These are phyloP conservation scores for Begonia fuchsioides DNA, from an alignment of 306 rosid genomes.

Conservation along the genomic window DNA sequence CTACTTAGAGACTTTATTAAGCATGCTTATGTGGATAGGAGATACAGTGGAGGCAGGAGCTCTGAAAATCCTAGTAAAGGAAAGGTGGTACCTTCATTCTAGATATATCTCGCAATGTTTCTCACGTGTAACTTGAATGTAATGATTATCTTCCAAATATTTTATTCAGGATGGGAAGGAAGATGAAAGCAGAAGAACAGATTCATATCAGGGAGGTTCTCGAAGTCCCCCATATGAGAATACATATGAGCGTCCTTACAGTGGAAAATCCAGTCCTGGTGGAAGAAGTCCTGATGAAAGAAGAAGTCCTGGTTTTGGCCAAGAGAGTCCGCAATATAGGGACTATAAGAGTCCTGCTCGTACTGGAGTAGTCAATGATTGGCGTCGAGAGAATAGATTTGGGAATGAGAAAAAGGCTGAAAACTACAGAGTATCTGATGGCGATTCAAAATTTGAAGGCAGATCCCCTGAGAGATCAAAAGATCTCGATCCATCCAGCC, in stretches of 20 bases:
- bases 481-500: conserved; percentile 49
- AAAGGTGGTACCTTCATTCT: conserved; percentile 23
- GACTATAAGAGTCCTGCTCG: conserved; percentile 62
- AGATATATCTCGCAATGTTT: no score
- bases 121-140: no score
- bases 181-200: conserved; percentile 50
- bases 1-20: conserved; percentile 86
- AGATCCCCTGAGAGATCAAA: conserved; percentile 66
- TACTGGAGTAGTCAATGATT: conserved; percentile 66
- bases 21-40: conserved; percentile 87
- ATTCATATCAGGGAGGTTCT: conserved; percentile 60
- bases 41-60: conserved; percentile 58
- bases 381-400: conserved; percentile 87
- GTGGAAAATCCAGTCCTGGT: conserved; percentile 75
- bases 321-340: conserved; percentile 57
- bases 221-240: conserved; percentile 74
- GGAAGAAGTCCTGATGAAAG: conserved; percentile 53
- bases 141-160: no score
- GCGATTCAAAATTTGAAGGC: conserved; percentile 46
- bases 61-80: conserved; percentile 65
- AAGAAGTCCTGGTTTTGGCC: conserved; percentile 75
- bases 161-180: conserved; percentile 51
- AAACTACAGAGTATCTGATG: conserved; percentile 65
- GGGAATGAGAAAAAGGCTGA: conserved; percentile 42
- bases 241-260: conserved; percentile 51